Evolutionary conservation across 768 basidiomycete species (phyloP).

Genomic region (Bullera alba): DNA sequence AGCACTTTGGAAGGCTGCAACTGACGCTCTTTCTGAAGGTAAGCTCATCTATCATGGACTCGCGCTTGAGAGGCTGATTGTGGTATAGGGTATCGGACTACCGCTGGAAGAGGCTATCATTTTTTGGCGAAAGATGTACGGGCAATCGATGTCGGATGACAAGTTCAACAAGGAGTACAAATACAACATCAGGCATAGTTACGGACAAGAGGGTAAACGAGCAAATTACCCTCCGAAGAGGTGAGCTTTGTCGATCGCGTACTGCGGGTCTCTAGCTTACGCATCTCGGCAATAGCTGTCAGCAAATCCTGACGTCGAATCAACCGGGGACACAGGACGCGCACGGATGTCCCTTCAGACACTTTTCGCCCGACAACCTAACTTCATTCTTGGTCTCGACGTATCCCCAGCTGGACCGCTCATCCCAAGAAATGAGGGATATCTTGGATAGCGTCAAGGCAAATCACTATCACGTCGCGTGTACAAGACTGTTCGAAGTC

Average conservation of each 20-base stretch:
- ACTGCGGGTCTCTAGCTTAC: not conserved
- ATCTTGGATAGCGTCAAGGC: constrained; percentile 71
- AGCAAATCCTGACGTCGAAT: constrained; percentile 68
- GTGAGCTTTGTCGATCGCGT: too few species aligned
- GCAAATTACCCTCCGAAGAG: constrained; percentile 90
- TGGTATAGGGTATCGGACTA: constrained; percentile 70
- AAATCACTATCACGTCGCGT: constrained; percentile 86
- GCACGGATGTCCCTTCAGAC: constrained; percentile 89
- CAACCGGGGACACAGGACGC: constrained; percentile 63
- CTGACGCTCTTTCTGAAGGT: constrained; percentile 96
- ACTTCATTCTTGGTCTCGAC: constrained; percentile 56
- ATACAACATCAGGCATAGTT: constrained; percentile 94
- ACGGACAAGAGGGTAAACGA: constrained; percentile 86
- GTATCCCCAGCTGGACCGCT: constrained; percentile 51
- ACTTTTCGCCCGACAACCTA: constrained; percentile 76
- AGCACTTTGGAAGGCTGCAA: constrained; percentile 83
- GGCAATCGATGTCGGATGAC: constrained; percentile 65
- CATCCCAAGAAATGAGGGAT: constrained; percentile 68
- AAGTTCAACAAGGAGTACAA: constrained; percentile 96
- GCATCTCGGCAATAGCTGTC: constrained; percentile 58
- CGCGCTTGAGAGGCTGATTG: not conserved
- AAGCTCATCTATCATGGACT: constrained; percentile 6
- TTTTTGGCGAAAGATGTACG: constrained; percentile 88
- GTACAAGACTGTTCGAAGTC: constrained; percentile 92
- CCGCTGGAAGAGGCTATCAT: constrained; percentile 86